Evolutionary conservation across 768 basidiomycete species (phyloP), one percentile per base, ranked within the genome.

Genomic region (Wakefieldia striispora): DNA sequence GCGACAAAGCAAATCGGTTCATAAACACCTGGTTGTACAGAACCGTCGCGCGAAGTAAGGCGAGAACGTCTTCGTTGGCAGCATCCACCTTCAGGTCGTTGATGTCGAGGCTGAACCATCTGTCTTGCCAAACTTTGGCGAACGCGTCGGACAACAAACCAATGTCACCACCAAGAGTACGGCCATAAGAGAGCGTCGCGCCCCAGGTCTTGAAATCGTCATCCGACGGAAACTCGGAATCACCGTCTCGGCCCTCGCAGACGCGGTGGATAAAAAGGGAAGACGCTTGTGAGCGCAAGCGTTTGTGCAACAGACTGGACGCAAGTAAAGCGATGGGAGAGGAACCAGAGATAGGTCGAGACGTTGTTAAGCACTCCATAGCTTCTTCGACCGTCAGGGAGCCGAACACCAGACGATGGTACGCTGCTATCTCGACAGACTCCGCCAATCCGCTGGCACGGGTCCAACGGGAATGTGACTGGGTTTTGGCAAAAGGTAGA

Each of bases 1-100:
- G 84, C 23, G 82, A 84, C 47, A 82, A 65, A 35, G 82, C 61
- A 13, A 67, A 63, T 31, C 58, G 59, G 8, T 62, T 54, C 16
- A 75, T 70, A 66, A 89, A 90, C 44, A 87, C 74, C 39, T 74
- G 77, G 7, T 77, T 74, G 57, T 84, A 85, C 21, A 89, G 67
- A 26, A 84, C 70, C 38, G 84, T 70, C 36, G 86, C 83, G 36
- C 70, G 74, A 39, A 89, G 68, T 20, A 90, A 68, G 17, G 76
- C 69, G 52, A 71, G 69, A 40, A 83, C 75, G 58, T 79, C 80
- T 19, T 67, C 72, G 27, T 80, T 75, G 36, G 53, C 64, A 37
- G 61, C 60, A 36, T 62, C 62, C 14, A 58, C 50, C 44, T 60
- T 59, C 12, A 65, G 46, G 46, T 72, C 69, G 31, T 71, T 66